Evolutionary conservation across 164 flowering plant species (phyloP).

Genomic region (Aristolochia californica): DNA sequence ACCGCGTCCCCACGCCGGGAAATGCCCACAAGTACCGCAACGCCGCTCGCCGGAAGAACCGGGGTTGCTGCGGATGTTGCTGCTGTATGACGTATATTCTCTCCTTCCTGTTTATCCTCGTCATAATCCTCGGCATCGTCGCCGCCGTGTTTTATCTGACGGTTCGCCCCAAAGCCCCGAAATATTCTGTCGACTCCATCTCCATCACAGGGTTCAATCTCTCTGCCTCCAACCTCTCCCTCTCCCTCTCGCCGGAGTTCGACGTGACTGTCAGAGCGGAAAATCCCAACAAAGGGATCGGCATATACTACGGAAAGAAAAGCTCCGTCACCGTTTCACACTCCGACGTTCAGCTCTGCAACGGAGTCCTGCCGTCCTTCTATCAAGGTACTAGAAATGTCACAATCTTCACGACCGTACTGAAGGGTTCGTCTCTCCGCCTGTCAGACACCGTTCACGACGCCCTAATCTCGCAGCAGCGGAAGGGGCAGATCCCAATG

Average conservation of each 20-base stretch:
- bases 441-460: constrained; percentile 17
- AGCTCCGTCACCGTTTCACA: constrained; percentile 41
- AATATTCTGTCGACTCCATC: constrained; percentile 42
- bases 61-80: constrained; percentile 26
- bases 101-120: constrained; percentile 17
- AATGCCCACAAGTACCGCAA: constrained; percentile 32
- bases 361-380: constrained; percentile 55
- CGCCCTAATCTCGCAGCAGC: constrained; percentile 19
- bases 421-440: constrained; percentile 32
- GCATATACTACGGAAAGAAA: constrained; percentile 45
- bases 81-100: constrained; percentile 38
- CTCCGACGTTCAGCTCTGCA: constrained; percentile 25
- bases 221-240: constrained; percentile 13
- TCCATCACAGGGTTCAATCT: constrained; percentile 49
- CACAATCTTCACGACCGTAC: constrained; percentile 41
- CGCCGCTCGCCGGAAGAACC: constrained; percentile 14
- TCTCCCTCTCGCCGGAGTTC: constrained; percentile 62
- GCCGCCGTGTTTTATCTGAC: constrained; percentile 62
- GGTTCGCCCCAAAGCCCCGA: constrained; percentile 42
- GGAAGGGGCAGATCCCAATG: constrained; percentile 40
- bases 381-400: constrained; percentile 61
- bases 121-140: constrained; percentile 29
- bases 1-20: constrained; percentile 69
- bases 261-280: constrained; percentile 45
- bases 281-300: constrained; percentile 63